These are phyloP conservation scores for Pythium utonaiense DNA, from an alignment of 352 stramenopile genomes.

Conservation along the genomic window DNA sequence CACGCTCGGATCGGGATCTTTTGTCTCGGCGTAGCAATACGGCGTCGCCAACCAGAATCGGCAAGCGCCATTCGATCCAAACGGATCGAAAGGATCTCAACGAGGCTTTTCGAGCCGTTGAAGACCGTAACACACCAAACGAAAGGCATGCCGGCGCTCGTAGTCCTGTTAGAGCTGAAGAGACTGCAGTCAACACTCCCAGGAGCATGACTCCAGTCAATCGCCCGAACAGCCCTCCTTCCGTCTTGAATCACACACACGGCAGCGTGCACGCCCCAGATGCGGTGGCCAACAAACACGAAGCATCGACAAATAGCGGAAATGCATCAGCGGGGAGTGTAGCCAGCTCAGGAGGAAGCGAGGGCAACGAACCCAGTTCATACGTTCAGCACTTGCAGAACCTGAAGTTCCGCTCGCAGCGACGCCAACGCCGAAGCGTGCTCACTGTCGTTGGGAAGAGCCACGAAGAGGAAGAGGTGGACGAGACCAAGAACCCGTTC, in stretches of 20 bases:
- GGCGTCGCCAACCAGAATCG: background rate
- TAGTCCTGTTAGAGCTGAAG: background rate
- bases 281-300: background rate
- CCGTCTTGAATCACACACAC: background rate
- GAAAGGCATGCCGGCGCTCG: background rate
- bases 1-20: background rate
- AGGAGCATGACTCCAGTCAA: background rate
- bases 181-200: background rate
- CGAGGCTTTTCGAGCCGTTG: background rate
- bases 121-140: background rate
- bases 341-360: background rate
- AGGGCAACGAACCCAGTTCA: background rate
- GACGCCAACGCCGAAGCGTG: conserved; percentile 9
- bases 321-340: background rate
- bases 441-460: background rate
- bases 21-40: background rate
- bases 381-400: conserved; percentile 8
- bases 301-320: background rate
- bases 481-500: conserved; percentile 13
- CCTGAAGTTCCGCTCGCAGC: conserved; percentile 7
- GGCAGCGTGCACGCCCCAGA: background rate
- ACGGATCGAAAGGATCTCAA: conserved; percentile 4
- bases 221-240: background rate
- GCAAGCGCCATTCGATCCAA: conserved; percentile 16
- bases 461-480: background rate